These are phyloP conservation scores for Phytophthora pisi DNA, from an alignment of 352 stramenopile species.

Conservation along the genomic window DNA sequence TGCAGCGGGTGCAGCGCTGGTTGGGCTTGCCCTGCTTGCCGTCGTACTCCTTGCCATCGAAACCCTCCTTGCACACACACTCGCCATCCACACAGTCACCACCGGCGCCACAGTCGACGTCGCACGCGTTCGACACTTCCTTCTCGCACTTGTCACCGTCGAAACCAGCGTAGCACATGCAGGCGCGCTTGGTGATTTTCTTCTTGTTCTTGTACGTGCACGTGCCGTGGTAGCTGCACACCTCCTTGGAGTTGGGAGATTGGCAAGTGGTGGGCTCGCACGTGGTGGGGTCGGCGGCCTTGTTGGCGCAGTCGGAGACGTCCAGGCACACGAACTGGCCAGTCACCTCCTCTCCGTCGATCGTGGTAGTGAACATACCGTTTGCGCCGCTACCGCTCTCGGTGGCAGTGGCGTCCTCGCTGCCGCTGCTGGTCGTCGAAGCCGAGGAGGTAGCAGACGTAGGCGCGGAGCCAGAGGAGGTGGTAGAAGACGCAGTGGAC, in stretches of 20 bases:
- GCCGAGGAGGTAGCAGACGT: constrained; percentile 8
- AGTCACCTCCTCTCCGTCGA: constrained; percentile 56
- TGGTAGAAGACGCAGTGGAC: not conserved
- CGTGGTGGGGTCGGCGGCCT: constrained; percentile 51
- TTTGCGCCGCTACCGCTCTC: constrained; percentile 31
- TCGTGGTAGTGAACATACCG: constrained; percentile 57
- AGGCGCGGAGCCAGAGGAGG: constrained; percentile 7
- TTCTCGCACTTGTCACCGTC: constrained; percentile 58
- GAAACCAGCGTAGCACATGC: constrained; percentile 59
- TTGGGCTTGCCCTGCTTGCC: constrained; percentile 58
- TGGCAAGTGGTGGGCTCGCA: constrained; percentile 49
- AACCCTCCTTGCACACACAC: constrained; percentile 57
- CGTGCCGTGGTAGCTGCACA: constrained; percentile 75
- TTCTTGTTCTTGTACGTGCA: constrained; percentile 74
- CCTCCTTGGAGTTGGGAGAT: constrained; percentile 42
- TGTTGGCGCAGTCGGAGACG: constrained; percentile 63
- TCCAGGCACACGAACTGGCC: constrained; percentile 66
- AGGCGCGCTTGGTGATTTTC: constrained; percentile 61
- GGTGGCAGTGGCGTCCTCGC: constrained; percentile 26
- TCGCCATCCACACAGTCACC: constrained; percentile 56
- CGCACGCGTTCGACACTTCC: constrained; percentile 47
- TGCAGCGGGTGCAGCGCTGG: constrained; percentile 57
- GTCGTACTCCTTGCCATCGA: constrained; percentile 45
- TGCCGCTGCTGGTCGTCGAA: constrained; percentile 15
- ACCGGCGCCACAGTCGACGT: constrained; percentile 61